phyloP scores from a whole-genome alignment of 805 yeast genomes.

The Candida nitratophila region DNA sequence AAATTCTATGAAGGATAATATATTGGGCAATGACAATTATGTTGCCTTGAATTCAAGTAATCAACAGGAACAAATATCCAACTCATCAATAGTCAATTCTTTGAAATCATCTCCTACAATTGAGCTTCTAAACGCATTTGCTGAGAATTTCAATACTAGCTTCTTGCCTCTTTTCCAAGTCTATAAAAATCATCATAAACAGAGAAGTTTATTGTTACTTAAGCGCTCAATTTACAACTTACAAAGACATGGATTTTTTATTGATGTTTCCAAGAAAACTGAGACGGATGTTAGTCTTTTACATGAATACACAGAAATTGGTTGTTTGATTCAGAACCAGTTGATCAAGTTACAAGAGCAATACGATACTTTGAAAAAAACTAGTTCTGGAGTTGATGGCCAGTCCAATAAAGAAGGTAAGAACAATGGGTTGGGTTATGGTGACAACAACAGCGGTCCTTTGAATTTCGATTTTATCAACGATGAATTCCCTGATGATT shows the following conservation, averaged over 20 bases:
- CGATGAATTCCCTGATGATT: neutral
- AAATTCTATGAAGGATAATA: neutral
- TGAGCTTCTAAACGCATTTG: neutral
- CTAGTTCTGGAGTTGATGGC: too few relatives aligned
- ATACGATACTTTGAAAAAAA: neutral
- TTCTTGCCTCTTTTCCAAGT: neutral
- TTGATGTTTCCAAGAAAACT: neutral
- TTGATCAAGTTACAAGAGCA: neutral
- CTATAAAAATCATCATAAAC: neutral
- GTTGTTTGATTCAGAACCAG: neutral
- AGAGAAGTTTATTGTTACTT: neutral
- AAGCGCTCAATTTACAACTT: slow-evolving; percentile 1
- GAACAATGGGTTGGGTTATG: too few relatives aligned
- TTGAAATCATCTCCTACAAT: neutral
- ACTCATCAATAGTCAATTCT: neutral
- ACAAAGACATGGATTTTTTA: slow-evolving; percentile 2
- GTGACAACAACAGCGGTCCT: neutral
- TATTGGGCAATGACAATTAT: neutral
- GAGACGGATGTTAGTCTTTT: neutral
- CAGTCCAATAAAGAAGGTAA: too few relatives aligned
- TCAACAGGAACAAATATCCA: neutral
- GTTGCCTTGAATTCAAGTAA: neutral
- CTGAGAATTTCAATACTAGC: neutral
- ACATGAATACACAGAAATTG: neutral
- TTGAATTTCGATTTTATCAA: neutral